phyloP scores from a whole-genome alignment of 345 rosid species.

The Brassica incana region DNA sequence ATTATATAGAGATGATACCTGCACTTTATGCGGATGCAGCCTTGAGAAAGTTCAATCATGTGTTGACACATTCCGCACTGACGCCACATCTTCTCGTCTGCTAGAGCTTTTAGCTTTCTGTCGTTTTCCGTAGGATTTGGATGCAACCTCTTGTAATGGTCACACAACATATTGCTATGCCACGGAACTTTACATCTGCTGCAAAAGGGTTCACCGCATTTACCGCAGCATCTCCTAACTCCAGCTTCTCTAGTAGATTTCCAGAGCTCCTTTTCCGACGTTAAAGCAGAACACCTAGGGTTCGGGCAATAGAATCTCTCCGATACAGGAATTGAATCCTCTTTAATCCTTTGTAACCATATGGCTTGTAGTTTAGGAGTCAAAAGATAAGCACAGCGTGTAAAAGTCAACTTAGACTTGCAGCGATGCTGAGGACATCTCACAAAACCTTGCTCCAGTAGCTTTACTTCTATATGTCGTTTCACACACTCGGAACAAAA shows the following conservation, averaged over 20 bases:
- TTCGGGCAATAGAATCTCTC: constrained; percentile 28
- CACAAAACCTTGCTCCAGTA: constrained; percentile 45
- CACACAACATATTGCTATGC: background rate
- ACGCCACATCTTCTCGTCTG: background rate
- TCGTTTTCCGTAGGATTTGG: background rate
- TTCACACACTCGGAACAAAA: background rate
- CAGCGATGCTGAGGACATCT: constrained; percentile 69
- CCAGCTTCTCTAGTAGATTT: constrained; percentile 33
- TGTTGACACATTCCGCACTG: background rate
- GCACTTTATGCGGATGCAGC: background rate
- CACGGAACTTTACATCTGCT: background rate
- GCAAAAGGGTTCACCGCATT: constrained; percentile 11
- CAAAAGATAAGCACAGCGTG: constrained; percentile 53
- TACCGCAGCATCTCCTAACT: constrained; percentile 30
- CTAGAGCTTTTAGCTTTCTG: background rate
- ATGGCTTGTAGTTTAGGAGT: constrained; percentile 48
- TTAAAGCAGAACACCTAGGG: constrained; percentile 10
- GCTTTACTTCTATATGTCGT: background rate
- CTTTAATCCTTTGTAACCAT: constrained; percentile 49
- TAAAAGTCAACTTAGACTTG: constrained; percentile 43
- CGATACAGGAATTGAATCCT: constrained; percentile 55
- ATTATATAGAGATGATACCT: background rate
- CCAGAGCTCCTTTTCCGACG: constrained; percentile 18
- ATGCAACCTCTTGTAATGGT: background rate
- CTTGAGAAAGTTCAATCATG: background rate